Evolutionary conservation across 768 basidiomycete genomes (phyloP).

Genomic region (Pulveroboletus sp.): DNA sequence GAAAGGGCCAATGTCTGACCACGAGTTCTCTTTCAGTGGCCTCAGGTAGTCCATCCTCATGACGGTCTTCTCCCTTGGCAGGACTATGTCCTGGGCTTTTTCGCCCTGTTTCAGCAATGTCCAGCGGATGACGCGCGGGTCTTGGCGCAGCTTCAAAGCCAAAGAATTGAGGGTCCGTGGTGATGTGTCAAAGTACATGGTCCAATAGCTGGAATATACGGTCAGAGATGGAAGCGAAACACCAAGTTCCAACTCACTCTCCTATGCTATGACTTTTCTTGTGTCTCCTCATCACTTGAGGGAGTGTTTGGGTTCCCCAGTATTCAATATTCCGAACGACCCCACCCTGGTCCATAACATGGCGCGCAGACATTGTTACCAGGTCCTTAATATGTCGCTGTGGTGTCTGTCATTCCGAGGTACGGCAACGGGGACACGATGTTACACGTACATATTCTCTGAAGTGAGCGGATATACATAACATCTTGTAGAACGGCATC

Average conservation of each 20-base stretch:
- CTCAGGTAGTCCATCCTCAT: conserved; percentile 27
- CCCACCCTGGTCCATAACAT: conserved; percentile 71
- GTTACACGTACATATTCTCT: conserved; percentile 59
- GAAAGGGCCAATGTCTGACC: conserved; percentile 23
- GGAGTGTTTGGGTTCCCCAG: conserved; percentile 69
- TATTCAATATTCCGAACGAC: conserved; percentile 78
- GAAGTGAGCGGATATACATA: conserved; percentile 78
- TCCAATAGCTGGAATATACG: conserved; percentile 66
- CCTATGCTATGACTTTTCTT: conserved; percentile 53
- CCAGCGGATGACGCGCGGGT: conserved; percentile 82
- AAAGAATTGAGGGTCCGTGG: conserved; percentile 64
- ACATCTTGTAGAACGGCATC: conserved; percentile 88
- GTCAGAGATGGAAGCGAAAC: conserved; percentile 2
- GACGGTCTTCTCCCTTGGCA: conserved; percentile 44
- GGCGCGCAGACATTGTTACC: conserved; percentile 64
- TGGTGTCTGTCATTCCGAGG: not conserved
- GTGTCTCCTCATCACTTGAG: conserved; percentile 68
- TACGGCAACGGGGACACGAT: not conserved
- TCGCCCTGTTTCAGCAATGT: conserved; percentile 76
- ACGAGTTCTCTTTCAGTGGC: conserved; percentile 19
- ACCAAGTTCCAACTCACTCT: conserved; percentile 59
- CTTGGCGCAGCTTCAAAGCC: conserved; percentile 64
- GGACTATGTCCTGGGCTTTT: conserved; percentile 63
- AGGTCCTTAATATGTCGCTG: conserved; percentile 74
- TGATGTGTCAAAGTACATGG: conserved; percentile 84